Evolutionary conservation across 2,329 filamentous ascomycete genomes (phyloP), one percentile per base, ranked within the genome.

Genomic region (Talaromyces sp.): DNA sequence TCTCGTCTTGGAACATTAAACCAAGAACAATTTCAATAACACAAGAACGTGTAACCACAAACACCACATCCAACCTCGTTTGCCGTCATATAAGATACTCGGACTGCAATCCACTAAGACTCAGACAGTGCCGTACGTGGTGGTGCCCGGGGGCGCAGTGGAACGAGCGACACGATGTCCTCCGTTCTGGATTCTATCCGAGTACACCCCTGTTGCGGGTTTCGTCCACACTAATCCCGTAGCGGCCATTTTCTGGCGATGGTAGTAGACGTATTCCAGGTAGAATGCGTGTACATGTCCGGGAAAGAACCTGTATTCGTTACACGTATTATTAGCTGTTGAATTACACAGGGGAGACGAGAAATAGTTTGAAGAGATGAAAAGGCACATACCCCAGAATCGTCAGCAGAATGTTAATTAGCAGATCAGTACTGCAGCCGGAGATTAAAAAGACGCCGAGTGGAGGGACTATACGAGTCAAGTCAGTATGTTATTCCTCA

Each of bases 281-380:
- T 93, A 95, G 74, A 93, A 92, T 50, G 89, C 89, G 71, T 92
- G 87, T 49, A 93, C 84, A 66, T 91, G 87, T 8, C 90, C 91
- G 0, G 90, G 90, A 56, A 95, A 75, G 73, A 88, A 90, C n/a
- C 85, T 86, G 62, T 11, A 31, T 24, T 24, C 14, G 6, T 38
- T 5, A 38, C 14, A 38, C n/a, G n/a, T n/a, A 38, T 6, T 8
- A 19, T 53, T 26, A 49, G 32, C 26, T 9, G 17, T 27, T 24
- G n/a, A 9, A 10, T 54, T 4, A n/a, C n/a, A 32, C 24, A 0
- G 8, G 3, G 26, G 50, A 53, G 7, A 53, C 24, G 17, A 13
- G 14, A 46, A 46, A 13, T 7, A 21, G n/a, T n/a, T 46, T 11
- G n/a, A 24, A 24, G 21, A 27, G 13, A 51, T 27, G 24, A 31